Percentiles rank a stretch among this genome's conserved stretches.
Evolutionary conservation across 129 eudicot species (phyloP).

Genomic region (Centaurea solstitialis): DNA sequence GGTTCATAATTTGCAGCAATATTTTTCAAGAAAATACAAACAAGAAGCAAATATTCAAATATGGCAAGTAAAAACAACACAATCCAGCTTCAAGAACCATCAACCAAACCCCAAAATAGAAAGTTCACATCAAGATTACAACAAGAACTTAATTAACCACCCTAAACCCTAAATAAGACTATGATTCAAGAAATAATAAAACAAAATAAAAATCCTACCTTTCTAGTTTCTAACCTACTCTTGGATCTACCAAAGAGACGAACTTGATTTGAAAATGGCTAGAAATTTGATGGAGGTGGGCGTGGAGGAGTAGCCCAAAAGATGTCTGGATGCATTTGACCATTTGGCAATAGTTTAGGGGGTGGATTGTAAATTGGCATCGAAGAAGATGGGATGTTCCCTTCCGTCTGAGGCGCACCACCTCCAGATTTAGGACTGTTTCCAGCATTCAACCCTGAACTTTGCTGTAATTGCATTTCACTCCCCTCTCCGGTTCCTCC

Average conservation of each 20-base stretch:
- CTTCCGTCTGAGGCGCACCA: slow-evolving; percentile 31
- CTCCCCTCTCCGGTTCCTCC: slow-evolving; percentile 28
- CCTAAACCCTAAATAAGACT: slow-evolving; percentile 24
- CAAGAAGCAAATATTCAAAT: neutral
- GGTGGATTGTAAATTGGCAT: slow-evolving; percentile 55
- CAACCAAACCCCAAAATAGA: slow-evolving; percentile 26
- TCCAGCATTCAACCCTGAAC: slow-evolving; percentile 29
- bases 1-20: neutral
- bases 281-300: slow-evolving; percentile 54
- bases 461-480: slow-evolving; percentile 43
- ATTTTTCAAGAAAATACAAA: neutral
- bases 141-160: slow-evolving; percentile 11
- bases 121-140: slow-evolving; percentile 22
- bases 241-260: neutral
- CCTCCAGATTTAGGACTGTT: slow-evolving; percentile 43
- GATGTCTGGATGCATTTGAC: slow-evolving; percentile 68
- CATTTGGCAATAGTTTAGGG: slow-evolving; percentile 69
- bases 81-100: slow-evolving; percentile 17
- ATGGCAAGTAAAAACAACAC: neutral
- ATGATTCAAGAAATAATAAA: slow-evolving; percentile 1
- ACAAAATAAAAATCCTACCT: slow-evolving; percentile 6
- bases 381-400: slow-evolving; percentile 36
- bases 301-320: slow-evolving; percentile 78
- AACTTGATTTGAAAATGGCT: slow-evolving; percentile 15
- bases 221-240: slow-evolving; percentile 31